A percentile compares a stretch with the other conserved stretches of the same genome.
Evolutionary conservation across 2,329 filamentous ascomycete species (phyloP).

Genomic region (Blumeria graminis): DNA sequence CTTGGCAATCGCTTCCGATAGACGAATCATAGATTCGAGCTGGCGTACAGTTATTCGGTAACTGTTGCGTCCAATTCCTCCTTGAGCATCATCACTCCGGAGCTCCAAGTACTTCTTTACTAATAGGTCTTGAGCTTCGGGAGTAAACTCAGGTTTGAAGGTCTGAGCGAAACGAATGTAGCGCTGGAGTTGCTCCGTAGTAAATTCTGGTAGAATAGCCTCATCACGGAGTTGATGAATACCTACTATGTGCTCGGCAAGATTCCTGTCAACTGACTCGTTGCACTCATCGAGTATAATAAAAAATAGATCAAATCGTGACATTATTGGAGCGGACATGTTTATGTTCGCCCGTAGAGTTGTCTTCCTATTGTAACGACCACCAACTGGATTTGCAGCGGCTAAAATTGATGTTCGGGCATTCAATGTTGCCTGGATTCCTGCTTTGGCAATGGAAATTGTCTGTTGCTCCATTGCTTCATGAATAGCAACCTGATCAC

Average conservation of each 20-base stretch:
- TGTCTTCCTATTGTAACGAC: slow-evolving; percentile 90
- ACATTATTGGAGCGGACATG: slow-evolving; percentile 98
- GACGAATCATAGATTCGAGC: slow-evolving; percentile 80
- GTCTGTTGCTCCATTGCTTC: slow-evolving; percentile 99
- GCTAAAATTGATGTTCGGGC: slow-evolving; percentile 87
- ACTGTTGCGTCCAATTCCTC: slow-evolving; percentile 78
- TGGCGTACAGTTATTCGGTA: slow-evolving; percentile 96
- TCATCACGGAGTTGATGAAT: slow-evolving; percentile 85
- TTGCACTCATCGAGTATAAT: slow-evolving; percentile 94
- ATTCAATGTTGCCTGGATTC: slow-evolving; percentile 93
- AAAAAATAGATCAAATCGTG: slow-evolving; percentile 95
- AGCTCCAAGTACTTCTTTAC: slow-evolving; percentile 93
- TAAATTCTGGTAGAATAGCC: slow-evolving; percentile 79
- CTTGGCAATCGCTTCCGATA: slow-evolving; percentile 95
- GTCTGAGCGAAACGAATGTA: slow-evolving; percentile 93
- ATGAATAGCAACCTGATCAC: slow-evolving; percentile 93
- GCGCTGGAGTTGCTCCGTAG: slow-evolving; percentile 83
- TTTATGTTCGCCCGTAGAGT: slow-evolving; percentile 90
- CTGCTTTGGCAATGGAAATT: slow-evolving; percentile 94
- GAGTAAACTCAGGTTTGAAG: slow-evolving; percentile 78
- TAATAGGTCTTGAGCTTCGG: slow-evolving; percentile 62
- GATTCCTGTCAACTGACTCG: slow-evolving; percentile 66
- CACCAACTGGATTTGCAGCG: slow-evolving; percentile 84
- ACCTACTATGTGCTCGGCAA: slow-evolving; percentile 83
- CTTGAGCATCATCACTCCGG: slow-evolving; percentile 76